Evolutionary conservation across 2,329 filamentous ascomycete species (phyloP), one percentile per base, ranked within the genome.

Genomic region (Lachnellula occidentalis): DNA sequence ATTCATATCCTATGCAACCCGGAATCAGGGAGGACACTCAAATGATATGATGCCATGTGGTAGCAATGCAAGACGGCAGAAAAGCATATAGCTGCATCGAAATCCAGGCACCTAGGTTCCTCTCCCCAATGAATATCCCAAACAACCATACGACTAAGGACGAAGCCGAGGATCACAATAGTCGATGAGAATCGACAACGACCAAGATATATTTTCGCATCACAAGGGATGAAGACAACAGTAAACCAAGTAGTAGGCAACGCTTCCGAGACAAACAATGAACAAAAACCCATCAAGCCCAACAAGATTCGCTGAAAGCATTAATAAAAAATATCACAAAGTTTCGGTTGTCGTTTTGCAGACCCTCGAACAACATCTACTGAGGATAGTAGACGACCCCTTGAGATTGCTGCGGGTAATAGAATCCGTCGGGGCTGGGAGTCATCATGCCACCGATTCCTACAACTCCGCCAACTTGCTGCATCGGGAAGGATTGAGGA

Each of bases 391-490:
- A 86, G 58, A 83, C 74, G 70, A 82, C 79, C 41, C 78, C 79
- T 37, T 69, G 68, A 11, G 76, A 73, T 3, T 74, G 72, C 50
- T 81, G 82, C 21, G 81, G 76, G 65, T 86, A 86, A 66, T 92
- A 95, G 73, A 87, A 95, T 57, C 77, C 78, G 69, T 85, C 78
- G 65, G 80, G 78, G 66, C 75, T 83, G 59, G 78, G 81, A 58
- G 88, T 87, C 75, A 91, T 87, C 85, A 94, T 91, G 9, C 87
- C 86, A 58, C 85, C 85, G 81, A 92, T 90, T 43, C 84, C 85
- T 57, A 86, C 77, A 45, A 84, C 76, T 43, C 78, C 81, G 17
- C 75, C 75, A 53, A 73, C 68, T 43, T 72, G 72, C 45, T 78
- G 74, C 50, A 79, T 74, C 9, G 78, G 73, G 64, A 85, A 89